Conservation (phyloP, 1,284 basidiomycete species). For the Trametes versicolor region DNA sequence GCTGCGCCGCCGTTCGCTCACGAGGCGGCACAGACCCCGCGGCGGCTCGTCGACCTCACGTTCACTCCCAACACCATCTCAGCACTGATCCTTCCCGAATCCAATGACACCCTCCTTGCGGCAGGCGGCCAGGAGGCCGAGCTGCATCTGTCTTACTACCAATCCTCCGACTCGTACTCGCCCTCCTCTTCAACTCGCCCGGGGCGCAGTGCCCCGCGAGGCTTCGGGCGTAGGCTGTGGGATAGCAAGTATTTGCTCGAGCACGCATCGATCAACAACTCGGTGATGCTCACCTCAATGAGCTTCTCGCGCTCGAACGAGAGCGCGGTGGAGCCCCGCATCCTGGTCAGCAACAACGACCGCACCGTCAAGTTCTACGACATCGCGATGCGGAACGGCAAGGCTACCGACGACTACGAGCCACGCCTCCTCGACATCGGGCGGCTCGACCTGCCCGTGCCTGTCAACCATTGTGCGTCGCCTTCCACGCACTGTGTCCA, state of each 20-base stretch:
- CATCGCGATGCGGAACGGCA: slow-evolving; percentile 57
- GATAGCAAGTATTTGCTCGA: slow-evolving; percentile 62
- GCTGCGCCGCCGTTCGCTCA: slow-evolving; percentile 8
- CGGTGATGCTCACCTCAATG: slow-evolving; percentile 74
- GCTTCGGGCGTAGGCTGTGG: slow-evolving; percentile 56
- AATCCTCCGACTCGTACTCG: slow-evolving; percentile 40
- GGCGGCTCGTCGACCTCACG: slow-evolving; percentile 60
- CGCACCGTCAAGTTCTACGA: slow-evolving; percentile 81
- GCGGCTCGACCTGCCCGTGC: slow-evolving; percentile 67
- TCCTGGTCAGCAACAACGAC: slow-evolving; percentile 88
- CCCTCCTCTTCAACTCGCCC: slow-evolving; percentile 36
- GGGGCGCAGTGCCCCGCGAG: slow-evolving; percentile 32
- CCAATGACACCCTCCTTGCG: slow-evolving; percentile 73
- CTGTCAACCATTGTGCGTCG: slow-evolving; percentile 71
- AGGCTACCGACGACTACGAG: slow-evolving; percentile 44
- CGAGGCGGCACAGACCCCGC: slow-evolving; percentile 51
- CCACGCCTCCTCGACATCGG: slow-evolving; percentile 63
- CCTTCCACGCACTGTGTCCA: slow-evolving; percentile 34
- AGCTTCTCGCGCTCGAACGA: slow-evolving; percentile 64
- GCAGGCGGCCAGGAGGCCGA: slow-evolving; percentile 87
- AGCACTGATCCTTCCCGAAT: slow-evolving; percentile 63
- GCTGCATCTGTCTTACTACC: slow-evolving; percentile 73
- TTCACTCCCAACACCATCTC: slow-evolving; percentile 79
- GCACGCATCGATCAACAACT: slow-evolving; percentile 85
- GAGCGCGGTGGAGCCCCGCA: slow-evolving; percentile 72